Evolutionary conservation across 202 grass and related monocot genomes (phyloP).

Genomic region (Brachypodium distachyon): DNA sequence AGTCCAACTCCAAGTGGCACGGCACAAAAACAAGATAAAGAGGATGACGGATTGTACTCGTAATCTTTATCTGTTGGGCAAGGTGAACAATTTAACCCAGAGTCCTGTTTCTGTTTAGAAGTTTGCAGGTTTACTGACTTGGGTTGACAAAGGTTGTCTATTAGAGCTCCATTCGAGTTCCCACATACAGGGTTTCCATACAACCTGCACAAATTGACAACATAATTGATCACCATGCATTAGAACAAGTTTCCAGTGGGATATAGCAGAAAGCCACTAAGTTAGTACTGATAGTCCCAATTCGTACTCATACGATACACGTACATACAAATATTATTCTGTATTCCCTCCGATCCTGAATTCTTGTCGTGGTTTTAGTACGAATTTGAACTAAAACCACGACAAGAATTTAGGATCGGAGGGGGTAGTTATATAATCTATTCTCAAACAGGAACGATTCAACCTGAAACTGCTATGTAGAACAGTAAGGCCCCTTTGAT

Average conservation of each 20-base stretch:
- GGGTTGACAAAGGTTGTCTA: slow-evolving; percentile 29
- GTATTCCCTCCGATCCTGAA: no score
- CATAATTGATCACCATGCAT: neutral
- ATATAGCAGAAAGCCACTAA: no score
- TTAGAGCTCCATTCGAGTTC: slow-evolving; percentile 8
- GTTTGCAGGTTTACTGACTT: slow-evolving; percentile 35
- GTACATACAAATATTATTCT: no score
- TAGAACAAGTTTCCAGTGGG: neutral
- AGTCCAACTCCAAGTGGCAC: slow-evolving; percentile 58
- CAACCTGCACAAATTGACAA: slow-evolving; percentile 50
- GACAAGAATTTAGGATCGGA: no score
- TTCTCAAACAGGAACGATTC: neutral
- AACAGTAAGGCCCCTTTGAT: no score
- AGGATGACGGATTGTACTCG: slow-evolving; percentile 55
- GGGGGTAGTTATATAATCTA: neutral
- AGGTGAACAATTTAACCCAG: slow-evolving; percentile 20
- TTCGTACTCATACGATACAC: slow-evolving; percentile 1
- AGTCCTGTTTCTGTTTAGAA: slow-evolving; percentile 5
- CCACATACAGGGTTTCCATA: slow-evolving; percentile 69
- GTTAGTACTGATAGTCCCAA: neutral
- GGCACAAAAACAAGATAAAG: slow-evolving; percentile 51
- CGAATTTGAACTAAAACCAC: no score
- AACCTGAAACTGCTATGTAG: neutral
- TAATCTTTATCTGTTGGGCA: slow-evolving; percentile 34
- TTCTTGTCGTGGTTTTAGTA: no score